Percentiles rank a stretch among this genome's conserved stretches.
Conservation (phyloP, 2,329 filamentous ascomycete genomes). For the Penicillium sp. region DNA sequence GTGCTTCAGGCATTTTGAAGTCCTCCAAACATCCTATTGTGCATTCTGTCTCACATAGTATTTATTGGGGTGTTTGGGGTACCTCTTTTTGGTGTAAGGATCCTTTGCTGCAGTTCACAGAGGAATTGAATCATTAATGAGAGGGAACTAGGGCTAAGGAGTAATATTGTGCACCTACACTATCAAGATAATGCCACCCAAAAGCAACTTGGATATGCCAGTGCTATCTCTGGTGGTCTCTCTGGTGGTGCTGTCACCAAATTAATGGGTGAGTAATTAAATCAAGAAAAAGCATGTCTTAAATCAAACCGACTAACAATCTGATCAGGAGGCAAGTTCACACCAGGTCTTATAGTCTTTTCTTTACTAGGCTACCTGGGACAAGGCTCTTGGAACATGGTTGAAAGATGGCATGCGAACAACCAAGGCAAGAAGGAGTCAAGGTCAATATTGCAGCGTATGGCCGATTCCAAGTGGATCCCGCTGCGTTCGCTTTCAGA, state of each 20-base stretch:
- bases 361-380: conserved; percentile 55
- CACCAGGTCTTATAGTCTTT: conserved; percentile 60
- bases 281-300: neutral
- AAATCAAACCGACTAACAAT: conserved; percentile 14
- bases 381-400: conserved; percentile 53
- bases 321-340: conserved; percentile 52
- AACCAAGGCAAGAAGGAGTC: conserved; percentile 28
- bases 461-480: conserved; percentile 63
- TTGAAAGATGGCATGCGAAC: conserved; percentile 46
- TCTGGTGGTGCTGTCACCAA: conserved; percentile 57
- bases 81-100: conserved; percentile 69
- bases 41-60: conserved; percentile 67
- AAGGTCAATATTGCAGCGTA: conserved; percentile 45
- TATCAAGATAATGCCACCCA: conserved; percentile 51
- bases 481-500: conserved; percentile 68
- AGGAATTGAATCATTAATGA: conserved; percentile 25
- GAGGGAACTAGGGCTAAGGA: conserved; percentile 43
- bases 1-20: conserved; percentile 67
- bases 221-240: conserved; percentile 66
- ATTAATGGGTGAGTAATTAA: conserved; percentile 45
- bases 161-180: conserved; percentile 44
- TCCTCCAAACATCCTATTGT: conserved; percentile 60
- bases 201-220: conserved; percentile 62
- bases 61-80: conserved; percentile 78
- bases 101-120: neutral